These are phyloP conservation scores for Fusarium sp. DNA, from an alignment of 2,329 filamentous ascomycete genomes.

Conservation along the genomic window DNA sequence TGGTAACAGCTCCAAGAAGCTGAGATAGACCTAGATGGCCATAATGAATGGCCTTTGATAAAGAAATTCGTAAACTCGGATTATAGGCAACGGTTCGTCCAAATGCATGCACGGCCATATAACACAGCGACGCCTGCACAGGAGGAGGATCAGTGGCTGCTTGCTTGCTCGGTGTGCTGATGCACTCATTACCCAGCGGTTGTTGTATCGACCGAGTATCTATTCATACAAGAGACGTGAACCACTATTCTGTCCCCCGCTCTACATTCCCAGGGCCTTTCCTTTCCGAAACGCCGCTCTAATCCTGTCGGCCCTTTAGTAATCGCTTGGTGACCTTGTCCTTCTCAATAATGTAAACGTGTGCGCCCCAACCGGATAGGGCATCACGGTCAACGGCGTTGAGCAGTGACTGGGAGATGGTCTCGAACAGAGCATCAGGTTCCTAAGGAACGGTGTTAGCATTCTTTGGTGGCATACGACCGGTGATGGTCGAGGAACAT, in stretches of 20 bases:
- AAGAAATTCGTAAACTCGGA: conserved; percentile 20
- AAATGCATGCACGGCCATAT: background rate
- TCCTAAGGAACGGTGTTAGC: conserved; percentile 54
- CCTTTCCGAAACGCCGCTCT: conserved; percentile 47
- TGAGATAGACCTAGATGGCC: conserved; percentile 37
- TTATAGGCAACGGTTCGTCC: conserved; percentile 5
- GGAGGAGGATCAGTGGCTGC: background rate
- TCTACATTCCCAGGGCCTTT: conserved; percentile 28
- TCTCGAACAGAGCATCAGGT: conserved; percentile 97
- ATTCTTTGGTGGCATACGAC: background rate
- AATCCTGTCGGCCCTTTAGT: conserved; percentile 97
- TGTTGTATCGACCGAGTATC: conserved; percentile 42
- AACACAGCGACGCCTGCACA: background rate
- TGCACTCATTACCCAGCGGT: conserved; percentile 43
- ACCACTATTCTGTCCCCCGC: conserved; percentile 23
- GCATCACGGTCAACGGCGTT: conserved; percentile 98
- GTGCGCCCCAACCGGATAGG: conserved; percentile 95
- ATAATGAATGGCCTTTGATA: conserved; percentile 26
- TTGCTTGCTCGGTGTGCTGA: conserved; percentile 22
- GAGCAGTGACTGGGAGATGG: conserved; percentile 93
- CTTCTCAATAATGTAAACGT: conserved; percentile 99
- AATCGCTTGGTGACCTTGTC: conserved; percentile 99
- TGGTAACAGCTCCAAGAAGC: conserved; percentile 17
- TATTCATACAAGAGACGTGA: conserved; percentile 50
- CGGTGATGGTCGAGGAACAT: background rate